A percentile compares a stretch with the other conserved stretches of the same genome.
These are phyloP conservation scores for Termitomyces sp. DNA, from an alignment of 768 basidiomycete species.

Conservation along the genomic window DNA sequence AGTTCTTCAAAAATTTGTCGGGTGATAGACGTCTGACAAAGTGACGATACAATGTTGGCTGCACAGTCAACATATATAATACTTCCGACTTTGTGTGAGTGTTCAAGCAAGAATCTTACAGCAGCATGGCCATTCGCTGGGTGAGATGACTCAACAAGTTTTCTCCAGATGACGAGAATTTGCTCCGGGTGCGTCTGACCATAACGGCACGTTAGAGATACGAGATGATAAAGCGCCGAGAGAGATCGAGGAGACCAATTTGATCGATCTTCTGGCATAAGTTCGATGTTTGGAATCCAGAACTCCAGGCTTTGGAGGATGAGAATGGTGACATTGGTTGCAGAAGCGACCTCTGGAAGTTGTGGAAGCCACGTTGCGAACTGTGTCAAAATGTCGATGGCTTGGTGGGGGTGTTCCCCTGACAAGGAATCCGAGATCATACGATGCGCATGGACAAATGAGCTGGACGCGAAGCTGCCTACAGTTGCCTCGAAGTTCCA, in stretches of 20 bases:
- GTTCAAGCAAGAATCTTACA: constrained; percentile 80
- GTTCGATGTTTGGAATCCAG: constrained; percentile 78
- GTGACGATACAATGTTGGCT: constrained; percentile 76
- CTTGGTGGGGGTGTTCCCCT: constrained; percentile 67
- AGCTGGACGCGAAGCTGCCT: constrained; percentile 66
- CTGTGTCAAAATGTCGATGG: constrained; percentile 63
- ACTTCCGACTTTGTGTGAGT: constrained; percentile 82
- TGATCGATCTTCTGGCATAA: constrained; percentile 58
- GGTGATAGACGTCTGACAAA: constrained; percentile 75
- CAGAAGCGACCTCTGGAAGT: constrained; percentile 47
- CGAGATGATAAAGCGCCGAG: constrained; percentile 72
- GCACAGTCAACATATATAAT: constrained; percentile 76
- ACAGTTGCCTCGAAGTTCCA: constrained; percentile 72
- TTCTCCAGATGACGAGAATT: constrained; percentile 74
- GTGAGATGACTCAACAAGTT: constrained; percentile 69
- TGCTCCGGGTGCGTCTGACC: constrained; percentile 75
- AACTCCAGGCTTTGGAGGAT: constrained; percentile 78
- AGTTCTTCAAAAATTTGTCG: constrained; percentile 76
- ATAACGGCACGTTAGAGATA: constrained; percentile 79
- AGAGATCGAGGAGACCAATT: constrained; percentile 57
- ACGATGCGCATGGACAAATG: constrained; percentile 79
- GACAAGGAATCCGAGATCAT: constrained; percentile 77
- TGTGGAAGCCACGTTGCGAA: constrained; percentile 72
- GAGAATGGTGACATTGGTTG: constrained; percentile 46
- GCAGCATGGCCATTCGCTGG: constrained; percentile 76